phyloP scores from a whole-genome alignment of 768 basidiomycete genomes.

The Mycena sanguinolenta region DNA sequence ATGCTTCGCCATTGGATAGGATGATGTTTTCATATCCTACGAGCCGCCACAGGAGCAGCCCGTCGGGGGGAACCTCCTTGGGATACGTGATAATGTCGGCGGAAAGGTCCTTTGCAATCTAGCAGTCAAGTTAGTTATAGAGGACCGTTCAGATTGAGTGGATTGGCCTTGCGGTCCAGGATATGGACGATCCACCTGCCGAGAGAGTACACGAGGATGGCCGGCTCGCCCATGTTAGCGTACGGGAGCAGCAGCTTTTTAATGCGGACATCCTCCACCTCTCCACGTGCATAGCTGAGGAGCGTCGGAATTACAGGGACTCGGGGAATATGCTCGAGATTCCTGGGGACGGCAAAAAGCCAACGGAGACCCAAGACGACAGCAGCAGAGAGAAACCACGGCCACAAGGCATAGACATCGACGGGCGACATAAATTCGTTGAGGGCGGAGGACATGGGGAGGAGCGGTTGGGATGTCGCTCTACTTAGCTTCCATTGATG shows the following conservation, averaged over 20 bases:
- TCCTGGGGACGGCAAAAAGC: not conserved
- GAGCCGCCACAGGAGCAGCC: slow-evolving; percentile 1
- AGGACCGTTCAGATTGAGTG: not conserved
- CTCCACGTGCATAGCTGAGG: not conserved
- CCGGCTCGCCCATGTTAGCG: slow-evolving; percentile 2
- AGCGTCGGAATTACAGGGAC: slow-evolving; percentile 4
- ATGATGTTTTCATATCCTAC: slow-evolving; percentile 3
- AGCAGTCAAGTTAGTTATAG: not conserved
- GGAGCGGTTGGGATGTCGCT: not conserved
- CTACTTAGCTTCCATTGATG: not conserved
- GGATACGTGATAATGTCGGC: not conserved
- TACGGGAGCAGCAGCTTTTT: slow-evolving; percentile 2
- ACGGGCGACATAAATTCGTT: not conserved
- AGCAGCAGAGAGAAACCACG: not conserved
- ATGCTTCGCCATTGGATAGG: not conserved
- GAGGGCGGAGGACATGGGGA: not conserved
- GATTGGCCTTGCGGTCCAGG: not conserved
- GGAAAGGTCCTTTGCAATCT: slow-evolving; percentile 4
- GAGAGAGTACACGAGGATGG: not conserved
- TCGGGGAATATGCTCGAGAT: not conserved
- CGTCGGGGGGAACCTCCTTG: slow-evolving; percentile 3
- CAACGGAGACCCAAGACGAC: not conserved
- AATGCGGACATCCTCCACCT: slow-evolving; percentile 3
- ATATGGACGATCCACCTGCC: slow-evolving; percentile 2
- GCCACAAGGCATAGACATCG: not conserved